Conservation (phyloP, 768 basidiomycete genomes). For the Suillus hirtellus region DNA sequence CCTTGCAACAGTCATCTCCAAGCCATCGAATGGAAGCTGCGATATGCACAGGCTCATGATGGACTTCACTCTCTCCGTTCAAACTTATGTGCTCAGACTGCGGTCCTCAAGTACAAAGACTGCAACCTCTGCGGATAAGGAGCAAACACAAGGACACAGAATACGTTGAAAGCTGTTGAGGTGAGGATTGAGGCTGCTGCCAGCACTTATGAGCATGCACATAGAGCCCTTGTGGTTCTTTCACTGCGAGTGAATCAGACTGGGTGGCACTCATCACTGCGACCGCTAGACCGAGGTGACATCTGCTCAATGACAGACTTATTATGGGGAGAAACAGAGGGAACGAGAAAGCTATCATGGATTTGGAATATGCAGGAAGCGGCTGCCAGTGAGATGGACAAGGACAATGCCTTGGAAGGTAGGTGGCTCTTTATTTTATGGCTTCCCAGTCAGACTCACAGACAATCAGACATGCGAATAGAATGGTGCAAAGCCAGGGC, state of each 20-base stretch:
- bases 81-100: not conserved
- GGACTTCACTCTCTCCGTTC: not conserved
- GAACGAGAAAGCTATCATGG: conserved; percentile 13
- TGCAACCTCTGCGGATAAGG: not conserved
- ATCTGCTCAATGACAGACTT: conserved; percentile 5
- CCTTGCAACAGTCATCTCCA: not conserved
- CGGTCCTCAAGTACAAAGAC: not conserved
- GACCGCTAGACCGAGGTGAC: conserved; percentile 1
- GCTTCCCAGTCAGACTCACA: not conserved
- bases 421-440: not conserved
- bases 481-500: not conserved
- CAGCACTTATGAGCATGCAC: not conserved
- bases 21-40: not conserved
- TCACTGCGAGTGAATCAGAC: not conserved
- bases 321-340: conserved; percentile 10
- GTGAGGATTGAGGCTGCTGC: not conserved
- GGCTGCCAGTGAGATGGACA: not conserved
- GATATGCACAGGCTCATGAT: not conserved
- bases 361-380: conserved; percentile 12
- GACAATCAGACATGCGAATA: not conserved
- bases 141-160: not conserved
- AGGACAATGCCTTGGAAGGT: not conserved
- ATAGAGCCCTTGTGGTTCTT: not conserved
- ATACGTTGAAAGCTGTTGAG: not conserved
- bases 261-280: not conserved